phyloP scores from a whole-genome alignment of 257 asterid genomes.

The Penstemon newberryi region DNA sequence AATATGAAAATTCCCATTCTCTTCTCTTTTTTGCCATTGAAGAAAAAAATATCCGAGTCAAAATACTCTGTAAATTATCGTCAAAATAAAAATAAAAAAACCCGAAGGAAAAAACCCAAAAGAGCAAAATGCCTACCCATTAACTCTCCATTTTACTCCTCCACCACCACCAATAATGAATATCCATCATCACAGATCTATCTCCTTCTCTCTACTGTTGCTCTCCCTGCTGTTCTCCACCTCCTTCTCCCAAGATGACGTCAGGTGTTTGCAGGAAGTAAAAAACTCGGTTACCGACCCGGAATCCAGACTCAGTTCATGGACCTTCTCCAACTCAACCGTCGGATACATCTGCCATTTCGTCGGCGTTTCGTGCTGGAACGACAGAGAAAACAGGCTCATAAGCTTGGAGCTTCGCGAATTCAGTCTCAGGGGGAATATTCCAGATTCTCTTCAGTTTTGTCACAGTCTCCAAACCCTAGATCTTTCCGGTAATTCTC shows the following conservation, averaged over 20 bases:
- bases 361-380: slow-evolving; percentile 79
- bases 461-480: slow-evolving; percentile 66
- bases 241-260: slow-evolving; percentile 57
- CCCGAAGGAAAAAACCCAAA: neutral
- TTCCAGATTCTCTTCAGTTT: slow-evolving; percentile 51
- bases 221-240: slow-evolving; percentile 29
- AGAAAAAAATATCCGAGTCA: too few relatives aligned
- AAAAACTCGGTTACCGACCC: slow-evolving; percentile 53
- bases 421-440: slow-evolving; percentile 51
- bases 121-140: slow-evolving; percentile 24
- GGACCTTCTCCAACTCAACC: slow-evolving; percentile 61
- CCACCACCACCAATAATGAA: slow-evolving; percentile 29
- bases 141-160: slow-evolving; percentile 22
- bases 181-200: slow-evolving; percentile 20
- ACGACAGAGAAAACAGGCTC: slow-evolving; percentile 64
- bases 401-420: slow-evolving; percentile 48
- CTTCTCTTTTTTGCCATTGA: too few relatives aligned
- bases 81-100: neutral
- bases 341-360: slow-evolving; percentile 61
- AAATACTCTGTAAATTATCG: too few relatives aligned
- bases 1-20: too few relatives aligned
- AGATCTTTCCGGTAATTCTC: slow-evolving; percentile 70
- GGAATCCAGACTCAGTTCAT: slow-evolving; percentile 40
- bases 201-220: slow-evolving; percentile 29
- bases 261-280: slow-evolving; percentile 63